Evolutionary conservation across 1,284 basidiomycete genomes (phyloP).

Genomic region (Exobasidium cylindrosporum): DNA sequence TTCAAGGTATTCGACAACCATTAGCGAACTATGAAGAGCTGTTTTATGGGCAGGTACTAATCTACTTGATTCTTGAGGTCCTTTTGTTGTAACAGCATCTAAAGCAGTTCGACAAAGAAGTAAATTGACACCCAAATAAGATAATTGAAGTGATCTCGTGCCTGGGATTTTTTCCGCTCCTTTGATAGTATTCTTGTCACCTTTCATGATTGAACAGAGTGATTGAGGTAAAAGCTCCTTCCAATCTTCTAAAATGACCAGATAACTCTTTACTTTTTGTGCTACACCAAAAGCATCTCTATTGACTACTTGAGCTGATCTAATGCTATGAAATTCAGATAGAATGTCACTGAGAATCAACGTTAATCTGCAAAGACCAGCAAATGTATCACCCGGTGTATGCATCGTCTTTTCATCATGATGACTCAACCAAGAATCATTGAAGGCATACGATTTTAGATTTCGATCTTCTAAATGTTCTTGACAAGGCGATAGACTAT

Average conservation of each 20-base stretch:
- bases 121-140: conserved; percentile 16
- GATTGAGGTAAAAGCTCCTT: conserved; percentile 8
- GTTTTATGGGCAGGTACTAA: conserved; percentile 11
- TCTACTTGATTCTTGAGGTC: conserved; percentile 8
- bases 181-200: background rate
- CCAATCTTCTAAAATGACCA: conserved; percentile 17
- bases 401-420: conserved; percentile 9
- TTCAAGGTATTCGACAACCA: conserved; percentile 17
- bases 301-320: background rate
- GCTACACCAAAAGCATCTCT: conserved; percentile 11
- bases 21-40: conserved; percentile 6
- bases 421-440: background rate
- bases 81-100: conserved; percentile 14
- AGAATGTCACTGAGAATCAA: conserved; percentile 12
- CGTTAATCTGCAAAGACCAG: conserved; percentile 13
- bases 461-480: conserved; percentile 14
- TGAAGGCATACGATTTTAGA: background rate
- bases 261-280: conserved; percentile 10
- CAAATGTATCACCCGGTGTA: conserved; percentile 18
- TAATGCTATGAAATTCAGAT: conserved; percentile 13
- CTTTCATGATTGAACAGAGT: background rate
- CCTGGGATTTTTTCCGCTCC: conserved; percentile 9
- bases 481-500: conserved; percentile 11
- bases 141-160: conserved; percentile 15
- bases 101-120: conserved; percentile 14